Evolutionary conservation across 306 rosid species (phyloP).

Genomic region (Lagenaria siceraria): DNA sequence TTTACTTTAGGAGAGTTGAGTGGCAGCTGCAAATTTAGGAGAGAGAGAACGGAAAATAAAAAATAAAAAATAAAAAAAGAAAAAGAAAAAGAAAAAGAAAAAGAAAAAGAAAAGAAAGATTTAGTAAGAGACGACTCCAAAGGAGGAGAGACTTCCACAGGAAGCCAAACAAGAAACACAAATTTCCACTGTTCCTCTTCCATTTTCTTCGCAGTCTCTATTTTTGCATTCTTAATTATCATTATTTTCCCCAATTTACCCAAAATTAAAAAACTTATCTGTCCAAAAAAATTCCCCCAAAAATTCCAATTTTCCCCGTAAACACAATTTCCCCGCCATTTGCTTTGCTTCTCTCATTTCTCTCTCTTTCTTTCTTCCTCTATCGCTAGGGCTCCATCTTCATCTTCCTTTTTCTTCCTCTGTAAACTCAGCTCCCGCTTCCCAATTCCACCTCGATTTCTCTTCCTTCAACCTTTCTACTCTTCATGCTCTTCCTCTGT

Average conservation of each 20-base stretch:
- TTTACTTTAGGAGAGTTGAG: neutral
- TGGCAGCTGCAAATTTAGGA: neutral
- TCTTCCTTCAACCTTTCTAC: neutral
- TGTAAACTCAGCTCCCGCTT: conserved; percentile 13
- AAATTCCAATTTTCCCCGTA: conserved; percentile 23
- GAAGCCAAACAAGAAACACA: neutral
- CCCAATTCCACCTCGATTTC: conserved; percentile 22
- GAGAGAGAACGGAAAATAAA: neutral
- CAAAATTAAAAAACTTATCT: too few relatives aligned
- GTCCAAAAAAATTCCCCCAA: neutral
- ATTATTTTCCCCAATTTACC: too few relatives aligned
- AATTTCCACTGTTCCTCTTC: neutral
- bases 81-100: neutral
- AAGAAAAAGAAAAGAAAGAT: neutral
- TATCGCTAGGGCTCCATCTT: conserved; percentile 1
- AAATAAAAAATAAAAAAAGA: too few relatives aligned
- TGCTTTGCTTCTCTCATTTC: conserved; percentile 13
- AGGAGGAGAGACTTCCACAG: neutral
- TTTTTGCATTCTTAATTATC: too few relatives aligned
- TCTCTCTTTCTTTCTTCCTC: conserved; percentile 7
- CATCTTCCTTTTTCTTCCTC: neutral
- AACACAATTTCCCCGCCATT: conserved; percentile 83
- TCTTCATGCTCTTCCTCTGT: conserved; percentile 39
- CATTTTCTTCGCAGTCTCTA: neutral
- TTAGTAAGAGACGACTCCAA: too few relatives aligned